A percentile compares a stretch with the other conserved stretches of the same genome.
Evolutionary conservation across 805 yeast species (phyloP).

Genomic region (Wickerhamiella shivajii): DNA sequence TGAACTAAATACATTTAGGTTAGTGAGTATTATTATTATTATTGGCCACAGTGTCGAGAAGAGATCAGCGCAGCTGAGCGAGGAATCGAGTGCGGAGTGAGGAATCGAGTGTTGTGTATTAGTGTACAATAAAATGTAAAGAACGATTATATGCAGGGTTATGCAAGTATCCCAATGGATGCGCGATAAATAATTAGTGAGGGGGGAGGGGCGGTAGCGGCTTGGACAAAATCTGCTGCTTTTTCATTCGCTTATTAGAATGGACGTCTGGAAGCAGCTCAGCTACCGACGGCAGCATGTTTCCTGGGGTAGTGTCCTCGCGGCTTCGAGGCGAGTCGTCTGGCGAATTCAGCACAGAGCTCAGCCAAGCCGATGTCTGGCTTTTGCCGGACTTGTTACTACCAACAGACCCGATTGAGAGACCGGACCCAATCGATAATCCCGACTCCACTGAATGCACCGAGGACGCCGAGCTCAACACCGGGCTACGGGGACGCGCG

Average conservation of each 20-base stretch:
- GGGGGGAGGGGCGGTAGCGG: constrained; percentile 10
- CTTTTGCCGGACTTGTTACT: constrained; percentile 8
- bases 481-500: constrained; percentile 6
- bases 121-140: no score
- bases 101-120: no score
- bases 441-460: constrained; percentile 8
- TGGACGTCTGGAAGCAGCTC: constrained; percentile 9
- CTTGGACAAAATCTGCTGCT: constrained; percentile 6
- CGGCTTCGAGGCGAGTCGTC: constrained; percentile 7
- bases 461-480: constrained; percentile 5
- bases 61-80: no score
- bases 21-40: no score
- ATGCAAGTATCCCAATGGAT: no score
- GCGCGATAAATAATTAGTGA: no score
- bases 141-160: no score
- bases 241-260: constrained; percentile 1
- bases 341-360: constrained; percentile 9
- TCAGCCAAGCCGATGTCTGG: constrained; percentile 12
- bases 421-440: constrained; percentile 6
- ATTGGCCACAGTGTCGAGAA: no score
- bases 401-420: constrained; percentile 4
- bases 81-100: no score
- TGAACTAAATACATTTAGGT: no score
- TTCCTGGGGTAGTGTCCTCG: not conserved
- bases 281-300: constrained; percentile 7